Percentiles rank a stretch among this genome's conserved stretches.
Conservation (phyloP, 441 rosid genomes). For the Macaranga tanarius region DNA sequence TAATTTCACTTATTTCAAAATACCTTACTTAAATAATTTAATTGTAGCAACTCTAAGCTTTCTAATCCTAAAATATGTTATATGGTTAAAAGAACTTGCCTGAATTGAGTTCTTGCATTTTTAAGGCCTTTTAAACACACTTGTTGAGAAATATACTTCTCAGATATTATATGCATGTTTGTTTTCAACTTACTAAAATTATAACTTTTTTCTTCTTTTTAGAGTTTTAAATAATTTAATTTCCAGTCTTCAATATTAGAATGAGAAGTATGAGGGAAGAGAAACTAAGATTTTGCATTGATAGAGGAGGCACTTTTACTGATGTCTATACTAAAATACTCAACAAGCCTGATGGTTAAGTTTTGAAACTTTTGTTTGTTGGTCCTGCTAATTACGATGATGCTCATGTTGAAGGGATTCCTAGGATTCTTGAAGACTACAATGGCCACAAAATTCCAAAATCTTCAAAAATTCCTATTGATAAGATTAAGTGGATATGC, state of each 20-base stretch:
- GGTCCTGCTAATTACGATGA: conserved; percentile 93
- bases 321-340: conserved; percentile 93
- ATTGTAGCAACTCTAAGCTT: too few relatives aligned
- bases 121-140: too few relatives aligned
- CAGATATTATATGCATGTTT: too few relatives aligned
- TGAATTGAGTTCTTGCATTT: too few relatives aligned
- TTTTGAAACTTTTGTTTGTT: conserved; percentile 83
- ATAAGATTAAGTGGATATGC: conserved; percentile 92
- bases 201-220: not conserved
- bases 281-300: conserved; percentile 82
- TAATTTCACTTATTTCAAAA: too few relatives aligned
- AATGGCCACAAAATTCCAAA: conserved; percentile 64
- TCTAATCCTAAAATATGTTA: too few relatives aligned
- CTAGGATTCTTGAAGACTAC: conserved; percentile 83
- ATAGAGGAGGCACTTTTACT: conserved; percentile 95
- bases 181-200: not conserved
- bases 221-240: not conserved
- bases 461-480: conserved; percentile 71
- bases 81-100: too few relatives aligned
- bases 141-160: too few relatives aligned
- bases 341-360: conserved; percentile 61
- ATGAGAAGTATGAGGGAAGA: conserved; percentile 58
- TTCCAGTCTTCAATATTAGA: not conserved
- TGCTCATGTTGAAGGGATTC: conserved; percentile 92
- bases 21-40: too few relatives aligned